Conservation (phyloP, 2,329 filamentous ascomycete genomes). For the Calonectria pauciramosa region DNA sequence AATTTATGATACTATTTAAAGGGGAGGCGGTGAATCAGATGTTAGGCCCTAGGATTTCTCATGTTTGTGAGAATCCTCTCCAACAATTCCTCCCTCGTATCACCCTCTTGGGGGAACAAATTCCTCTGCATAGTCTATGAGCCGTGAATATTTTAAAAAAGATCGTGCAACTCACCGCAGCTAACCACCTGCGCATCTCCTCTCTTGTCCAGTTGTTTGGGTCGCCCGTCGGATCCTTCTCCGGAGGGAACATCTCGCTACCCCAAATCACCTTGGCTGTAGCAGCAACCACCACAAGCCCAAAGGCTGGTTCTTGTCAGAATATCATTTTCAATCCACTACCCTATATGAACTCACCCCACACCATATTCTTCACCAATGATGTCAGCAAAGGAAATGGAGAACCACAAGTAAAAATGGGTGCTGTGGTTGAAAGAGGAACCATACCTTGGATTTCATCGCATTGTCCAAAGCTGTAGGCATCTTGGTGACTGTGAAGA, state of each 20-base stretch:
- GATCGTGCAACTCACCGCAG: slow-evolving; percentile 68
- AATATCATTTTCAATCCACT: slow-evolving; percentile 1
- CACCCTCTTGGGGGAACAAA: slow-evolving; percentile 58
- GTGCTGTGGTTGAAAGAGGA: not conserved
- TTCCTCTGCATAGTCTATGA: slow-evolving; percentile 54
- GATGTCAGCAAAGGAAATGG: slow-evolving; percentile 16
- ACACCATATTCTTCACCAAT: slow-evolving; percentile 71
- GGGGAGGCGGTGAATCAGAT: not conserved
- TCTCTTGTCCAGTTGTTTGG: slow-evolving; percentile 80
- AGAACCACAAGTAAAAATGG: not conserved
- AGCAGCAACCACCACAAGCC: slow-evolving; percentile 84
- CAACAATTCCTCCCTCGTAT: slow-evolving; percentile 61
- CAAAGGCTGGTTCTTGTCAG: slow-evolving; percentile 72
- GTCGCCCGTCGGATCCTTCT: slow-evolving; percentile 83
- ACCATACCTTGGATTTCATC: slow-evolving; percentile 44
- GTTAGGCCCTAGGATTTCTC: slow-evolving; percentile 53
- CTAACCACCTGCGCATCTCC: slow-evolving; percentile 86
- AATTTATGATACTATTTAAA: not conserved
- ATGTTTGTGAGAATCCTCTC: slow-evolving; percentile 63
- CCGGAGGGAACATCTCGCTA: slow-evolving; percentile 83
- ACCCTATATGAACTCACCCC: slow-evolving; percentile 66
- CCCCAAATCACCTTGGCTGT: slow-evolving; percentile 90
- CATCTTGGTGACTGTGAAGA: slow-evolving; percentile 24
- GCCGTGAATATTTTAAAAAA: not conserved
- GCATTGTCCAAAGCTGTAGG: slow-evolving; percentile 40